Base-by-base conservation (phyloP, 2,329 filamentous ascomycete species). In the Fusarium oligoseptatum region DNA sequence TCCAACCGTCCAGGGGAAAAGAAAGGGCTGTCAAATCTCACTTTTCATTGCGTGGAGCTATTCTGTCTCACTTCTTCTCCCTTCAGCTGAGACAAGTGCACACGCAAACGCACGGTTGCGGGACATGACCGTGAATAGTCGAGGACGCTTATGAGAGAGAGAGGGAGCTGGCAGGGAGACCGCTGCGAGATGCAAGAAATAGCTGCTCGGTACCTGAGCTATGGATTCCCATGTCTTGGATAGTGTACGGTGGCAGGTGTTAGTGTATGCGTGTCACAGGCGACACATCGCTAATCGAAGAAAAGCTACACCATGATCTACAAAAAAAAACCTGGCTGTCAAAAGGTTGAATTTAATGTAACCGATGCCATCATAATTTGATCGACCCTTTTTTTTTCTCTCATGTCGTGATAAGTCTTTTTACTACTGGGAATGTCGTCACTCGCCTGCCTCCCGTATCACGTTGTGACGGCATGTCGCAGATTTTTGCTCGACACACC, bases 381-480 rank as follows among this genome's bases (percentile, higher is more conserved):
- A 65, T 52, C 57, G 36, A 39, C 22, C 39, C 20, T 22, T 39
- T 52, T 34, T 34, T 12, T 12, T 34, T 34, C 10, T 11, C 10
- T 34, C 32, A 12, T 34, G 32, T 52, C 15, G 29, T 52, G 60
- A 41, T 48, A 24, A n/a, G 22, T 34, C 6, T 34, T 34, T 6
- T 20, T 57, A 20, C 50, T 34, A 14, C 17, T 34, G 32, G 32
- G 32, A 62, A 62, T 62, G 45, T 56, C 58, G 29, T 66, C 63
- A 66, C 63, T 60, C 11, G 22, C 24, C 11, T 12, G 24, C 56
- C 37, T 36, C 22, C 50, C 45, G 48, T 52, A 52, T 17, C 48
- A 69, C 64, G 17, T 37, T 36, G 71, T 66, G 68, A 67, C 64
- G 64, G 57, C 37, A 48, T 48, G 72, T 73, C 72, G 65, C 65